Evolutionary conservation across 495 filamentous ascomycete genomes (phyloP).

Genomic region (Cenococcum geophilum): DNA sequence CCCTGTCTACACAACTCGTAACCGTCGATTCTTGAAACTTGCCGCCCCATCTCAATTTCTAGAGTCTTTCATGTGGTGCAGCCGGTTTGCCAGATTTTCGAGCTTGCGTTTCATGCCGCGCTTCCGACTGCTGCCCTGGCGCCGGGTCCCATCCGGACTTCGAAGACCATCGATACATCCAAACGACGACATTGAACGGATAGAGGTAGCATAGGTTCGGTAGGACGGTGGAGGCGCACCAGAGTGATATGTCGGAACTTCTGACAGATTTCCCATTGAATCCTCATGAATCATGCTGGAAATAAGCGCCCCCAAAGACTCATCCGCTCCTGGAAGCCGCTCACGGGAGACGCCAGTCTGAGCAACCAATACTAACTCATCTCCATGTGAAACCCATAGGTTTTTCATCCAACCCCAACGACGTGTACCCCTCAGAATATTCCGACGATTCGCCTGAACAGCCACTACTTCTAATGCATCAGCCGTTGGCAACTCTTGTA

Average conservation of each 20-base stretch:
- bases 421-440: too few species aligned
- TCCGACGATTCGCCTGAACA: too few species aligned
- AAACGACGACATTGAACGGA: slow-evolving; percentile 25
- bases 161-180: slow-evolving; percentile 20
- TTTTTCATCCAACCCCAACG: too few species aligned
- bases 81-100: not conserved
- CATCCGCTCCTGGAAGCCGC: not conserved
- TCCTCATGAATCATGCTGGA: slow-evolving; percentile 9
- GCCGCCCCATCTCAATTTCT: not conserved
- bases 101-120: not conserved
- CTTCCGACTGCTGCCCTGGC: not conserved
- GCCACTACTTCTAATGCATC: too few species aligned
- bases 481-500: too few species aligned
- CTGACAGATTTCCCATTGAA: slow-evolving; percentile 25
- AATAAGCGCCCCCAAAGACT: not conserved
- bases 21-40: not conserved
- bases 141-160: not conserved
- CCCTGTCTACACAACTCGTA: not conserved
- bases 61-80: not conserved
- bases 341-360: too few species aligned
- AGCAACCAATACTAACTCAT: too few species aligned
- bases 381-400: too few species aligned
- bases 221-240: slow-evolving; percentile 21
- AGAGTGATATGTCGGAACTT: slow-evolving; percentile 22
- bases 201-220: slow-evolving; percentile 22